A percentile compares a stretch with the other conserved stretches of the same genome.
These are phyloP conservation scores for Termitomyces sp. DNA, from an alignment of 768 basidiomycete genomes.

Conservation along the genomic window DNA sequence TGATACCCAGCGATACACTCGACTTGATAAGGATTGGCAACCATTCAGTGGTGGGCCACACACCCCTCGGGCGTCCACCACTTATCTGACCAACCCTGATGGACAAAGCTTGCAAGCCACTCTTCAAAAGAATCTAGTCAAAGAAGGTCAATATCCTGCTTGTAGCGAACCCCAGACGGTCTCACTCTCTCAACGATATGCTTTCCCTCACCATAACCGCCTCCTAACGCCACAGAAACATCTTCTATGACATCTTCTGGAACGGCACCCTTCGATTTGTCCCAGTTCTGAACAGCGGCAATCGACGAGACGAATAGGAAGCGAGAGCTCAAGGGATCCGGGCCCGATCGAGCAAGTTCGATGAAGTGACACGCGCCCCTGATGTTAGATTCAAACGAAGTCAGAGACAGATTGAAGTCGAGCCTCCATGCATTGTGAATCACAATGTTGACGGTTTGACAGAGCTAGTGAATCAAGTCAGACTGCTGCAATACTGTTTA, in stretches of 20 bases:
- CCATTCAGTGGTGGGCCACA: conserved; percentile 33
- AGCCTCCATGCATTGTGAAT: conserved; percentile 35
- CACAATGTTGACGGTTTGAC: conserved; percentile 20
- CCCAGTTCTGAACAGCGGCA: conserved; percentile 16
- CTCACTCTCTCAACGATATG: conserved; percentile 27
- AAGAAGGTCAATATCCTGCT: not conserved
- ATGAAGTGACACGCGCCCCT: not conserved
- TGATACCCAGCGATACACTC: conserved; percentile 18
- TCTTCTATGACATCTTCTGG: conserved; percentile 9
- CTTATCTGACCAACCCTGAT: conserved; percentile 32
- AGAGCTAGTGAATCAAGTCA: conserved; percentile 15
- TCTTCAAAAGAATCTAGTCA: conserved; percentile 22
- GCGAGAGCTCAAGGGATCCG: conserved; percentile 1
- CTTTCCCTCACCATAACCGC: conserved; percentile 25
- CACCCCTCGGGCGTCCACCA: conserved; percentile 27
- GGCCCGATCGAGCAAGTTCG: conserved; percentile 20
- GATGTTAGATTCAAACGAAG: conserved; percentile 20
- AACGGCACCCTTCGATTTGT: conserved; percentile 18
- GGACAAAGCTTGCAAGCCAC: conserved; percentile 23
- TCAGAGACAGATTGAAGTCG: conserved; percentile 33
- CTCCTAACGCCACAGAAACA: conserved; percentile 5
- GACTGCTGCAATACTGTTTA: not conserved
- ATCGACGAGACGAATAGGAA: conserved; percentile 20
- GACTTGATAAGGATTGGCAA: conserved; percentile 32
- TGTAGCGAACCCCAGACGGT: not conserved